Evolutionary conservation across 2,329 filamentous ascomycete species (phyloP).

Genomic region (Sphaerulina musiva): DNA sequence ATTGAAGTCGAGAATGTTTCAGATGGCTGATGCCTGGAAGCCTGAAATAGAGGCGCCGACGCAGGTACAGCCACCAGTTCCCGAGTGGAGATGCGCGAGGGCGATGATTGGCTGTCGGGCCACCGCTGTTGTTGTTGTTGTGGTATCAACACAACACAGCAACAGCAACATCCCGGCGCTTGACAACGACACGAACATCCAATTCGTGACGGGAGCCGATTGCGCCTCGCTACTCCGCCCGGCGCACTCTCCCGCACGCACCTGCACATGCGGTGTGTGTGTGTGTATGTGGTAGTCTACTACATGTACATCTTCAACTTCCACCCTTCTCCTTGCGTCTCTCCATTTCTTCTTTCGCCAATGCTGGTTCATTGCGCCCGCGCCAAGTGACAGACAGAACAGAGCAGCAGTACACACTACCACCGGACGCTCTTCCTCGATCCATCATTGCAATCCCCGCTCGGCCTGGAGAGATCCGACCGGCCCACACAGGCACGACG

Average conservation of each 20-base stretch:
- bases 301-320: too few relatives aligned
- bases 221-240: too few relatives aligned
- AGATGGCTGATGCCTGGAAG: neutral
- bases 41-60: too few relatives aligned
- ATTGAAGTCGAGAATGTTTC: neutral
- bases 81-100: too few relatives aligned
- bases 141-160: neutral
- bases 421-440: conserved; percentile 1
- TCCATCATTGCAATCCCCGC: neutral
- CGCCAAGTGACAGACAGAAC: conserved; percentile 1
- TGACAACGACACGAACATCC: neutral
- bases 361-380: conserved; percentile 5
- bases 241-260: too few relatives aligned
- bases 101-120: too few relatives aligned
- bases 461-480: neutral
- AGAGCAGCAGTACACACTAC: neutral
- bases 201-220: too few relatives aligned
- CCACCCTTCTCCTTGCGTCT: neutral
- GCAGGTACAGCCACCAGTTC: too few relatives aligned
- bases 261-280: too few relatives aligned
- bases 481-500: neutral
- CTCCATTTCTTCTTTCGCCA: neutral
- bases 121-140: too few relatives aligned
- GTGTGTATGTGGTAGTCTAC: too few relatives aligned
- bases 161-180: conserved; percentile 7